Conservation (phyloP, 163 green algal genomes). For the Chlamydomonas reinhardtii region DNA sequence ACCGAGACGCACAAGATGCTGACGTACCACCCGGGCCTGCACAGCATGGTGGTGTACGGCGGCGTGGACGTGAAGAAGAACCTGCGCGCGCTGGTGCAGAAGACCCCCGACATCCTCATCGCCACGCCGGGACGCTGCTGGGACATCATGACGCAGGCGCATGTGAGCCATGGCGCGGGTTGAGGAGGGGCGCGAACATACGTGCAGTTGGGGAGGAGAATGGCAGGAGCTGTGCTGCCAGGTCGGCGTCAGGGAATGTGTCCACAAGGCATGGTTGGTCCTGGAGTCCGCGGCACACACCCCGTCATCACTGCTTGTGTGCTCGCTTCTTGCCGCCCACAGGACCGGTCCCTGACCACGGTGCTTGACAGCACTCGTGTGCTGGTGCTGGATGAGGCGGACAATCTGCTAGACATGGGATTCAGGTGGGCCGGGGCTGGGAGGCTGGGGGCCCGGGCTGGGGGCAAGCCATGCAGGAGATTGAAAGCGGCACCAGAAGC, state of each 20-base stretch:
- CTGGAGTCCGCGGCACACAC: no score
- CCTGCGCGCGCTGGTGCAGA: slow-evolving; percentile 49
- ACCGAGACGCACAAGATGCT: slow-evolving; percentile 67
- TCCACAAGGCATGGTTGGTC: no score
- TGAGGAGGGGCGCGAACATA: not conserved
- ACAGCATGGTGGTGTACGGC: slow-evolving; percentile 54
- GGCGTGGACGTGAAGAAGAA: slow-evolving; percentile 50
- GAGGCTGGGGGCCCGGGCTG: no score
- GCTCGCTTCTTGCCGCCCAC: not conserved
- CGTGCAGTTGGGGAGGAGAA: no score
- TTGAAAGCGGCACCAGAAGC: no score
- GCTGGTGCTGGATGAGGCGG: slow-evolving; percentile 91
- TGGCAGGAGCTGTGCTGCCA: no score
- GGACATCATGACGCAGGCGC: slow-evolving; percentile 83
- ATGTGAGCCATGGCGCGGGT: not conserved
- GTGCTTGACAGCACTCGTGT: slow-evolving; percentile 74
- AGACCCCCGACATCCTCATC: slow-evolving; percentile 81
- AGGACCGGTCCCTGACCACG: slow-evolving; percentile 75
- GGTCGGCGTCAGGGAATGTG: no score
- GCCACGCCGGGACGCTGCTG: slow-evolving; percentile 87
- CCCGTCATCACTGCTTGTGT: not conserved
- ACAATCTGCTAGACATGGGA: slow-evolving; percentile 94
- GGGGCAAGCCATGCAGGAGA: no score
- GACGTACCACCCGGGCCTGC: slow-evolving; percentile 42
- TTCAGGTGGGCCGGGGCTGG: slow-evolving; percentile 67